These are phyloP conservation scores for Jatropha curcas DNA, from an alignment of 345 rosid species.

Conservation along the genomic window DNA sequence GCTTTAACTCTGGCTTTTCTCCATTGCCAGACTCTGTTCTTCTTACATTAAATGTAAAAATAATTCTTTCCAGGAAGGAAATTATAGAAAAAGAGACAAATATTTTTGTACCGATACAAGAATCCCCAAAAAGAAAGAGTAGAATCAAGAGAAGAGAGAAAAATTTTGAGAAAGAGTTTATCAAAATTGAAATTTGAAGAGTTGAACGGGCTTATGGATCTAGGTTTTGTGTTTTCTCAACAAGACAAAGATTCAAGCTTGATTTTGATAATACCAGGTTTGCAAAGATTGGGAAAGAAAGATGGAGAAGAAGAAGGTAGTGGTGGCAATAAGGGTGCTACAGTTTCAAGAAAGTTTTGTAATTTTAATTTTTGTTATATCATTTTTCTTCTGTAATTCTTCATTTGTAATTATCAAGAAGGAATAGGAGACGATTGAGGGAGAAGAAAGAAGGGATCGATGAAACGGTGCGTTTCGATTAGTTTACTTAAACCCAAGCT, in stretches of 20 bases:
- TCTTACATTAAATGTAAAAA: conserved; percentile 32
- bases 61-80: conserved; percentile 42
- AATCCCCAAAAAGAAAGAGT: conserved; percentile 3
- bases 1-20: conserved; percentile 27
- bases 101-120: not conserved
- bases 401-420: too few species aligned
- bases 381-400: too few species aligned
- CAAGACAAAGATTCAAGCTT: conserved; percentile 67
- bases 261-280: conserved; percentile 72
- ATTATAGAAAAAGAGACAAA: conserved; percentile 25
- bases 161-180: conserved; percentile 50
- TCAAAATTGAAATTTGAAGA: conserved; percentile 75
- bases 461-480: too few species aligned
- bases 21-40: conserved; percentile 55
- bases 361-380: too few species aligned
- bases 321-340: conserved; percentile 16
- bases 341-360: conserved; percentile 51
- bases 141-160: conserved; percentile 28
- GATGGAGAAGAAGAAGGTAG: conserved; percentile 26
- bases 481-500: too few species aligned
- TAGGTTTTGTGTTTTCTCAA: conserved; percentile 83
- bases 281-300: conserved; percentile 52
- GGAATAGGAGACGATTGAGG: too few species aligned
- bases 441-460: too few species aligned
- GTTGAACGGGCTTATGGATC: conserved; percentile 83